Evolutionary conservation across 2,329 filamentous ascomycete species (phyloP).

Genomic region (Fusarium equiseti): DNA sequence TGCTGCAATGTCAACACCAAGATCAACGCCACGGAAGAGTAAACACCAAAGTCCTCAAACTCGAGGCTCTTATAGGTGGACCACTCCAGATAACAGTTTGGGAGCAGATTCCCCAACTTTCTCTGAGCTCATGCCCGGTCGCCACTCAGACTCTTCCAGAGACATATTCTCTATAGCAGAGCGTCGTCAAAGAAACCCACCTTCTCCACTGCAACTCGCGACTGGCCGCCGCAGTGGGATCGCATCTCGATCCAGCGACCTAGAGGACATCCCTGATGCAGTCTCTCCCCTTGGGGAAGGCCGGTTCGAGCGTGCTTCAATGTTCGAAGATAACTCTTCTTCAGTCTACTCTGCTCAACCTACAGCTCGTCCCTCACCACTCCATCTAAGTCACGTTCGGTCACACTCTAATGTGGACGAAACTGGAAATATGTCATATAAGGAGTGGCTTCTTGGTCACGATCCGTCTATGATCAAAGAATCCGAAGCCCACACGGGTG

Average conservation of each 20-base stretch:
- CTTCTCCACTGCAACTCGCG: slow-evolving; percentile 46
- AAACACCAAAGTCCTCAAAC: slow-evolving; percentile 11
- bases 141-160: slow-evolving; percentile 19
- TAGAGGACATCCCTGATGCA: slow-evolving; percentile 36
- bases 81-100: slow-evolving; percentile 16
- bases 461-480: slow-evolving; percentile 37
- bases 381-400: slow-evolving; percentile 36
- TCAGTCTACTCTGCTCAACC: slow-evolving; percentile 46
- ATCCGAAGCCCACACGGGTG: slow-evolving; percentile 26
- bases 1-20: slow-evolving; percentile 34
- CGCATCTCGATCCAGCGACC: slow-evolving; percentile 23
- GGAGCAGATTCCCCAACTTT: slow-evolving; percentile 46
- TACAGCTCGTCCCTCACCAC: slow-evolving; percentile 37
- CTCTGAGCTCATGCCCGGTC: slow-evolving; percentile 50
- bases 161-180: slow-evolving; percentile 46
- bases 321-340: slow-evolving; percentile 34
- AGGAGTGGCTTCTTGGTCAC: slow-evolving; percentile 44
- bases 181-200: slow-evolving; percentile 47
- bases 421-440: slow-evolving; percentile 42
- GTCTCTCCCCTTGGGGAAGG: slow-evolving; percentile 49
- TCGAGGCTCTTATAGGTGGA: slow-evolving; percentile 16
- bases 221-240: slow-evolving; percentile 8
- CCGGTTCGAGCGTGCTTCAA: slow-evolving; percentile 11
- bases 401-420: slow-evolving; percentile 40
- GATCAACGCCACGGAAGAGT: slow-evolving; percentile 38